Conservation (phyloP, 768 basidiomycete species). For the Royoungia palumana region DNA sequence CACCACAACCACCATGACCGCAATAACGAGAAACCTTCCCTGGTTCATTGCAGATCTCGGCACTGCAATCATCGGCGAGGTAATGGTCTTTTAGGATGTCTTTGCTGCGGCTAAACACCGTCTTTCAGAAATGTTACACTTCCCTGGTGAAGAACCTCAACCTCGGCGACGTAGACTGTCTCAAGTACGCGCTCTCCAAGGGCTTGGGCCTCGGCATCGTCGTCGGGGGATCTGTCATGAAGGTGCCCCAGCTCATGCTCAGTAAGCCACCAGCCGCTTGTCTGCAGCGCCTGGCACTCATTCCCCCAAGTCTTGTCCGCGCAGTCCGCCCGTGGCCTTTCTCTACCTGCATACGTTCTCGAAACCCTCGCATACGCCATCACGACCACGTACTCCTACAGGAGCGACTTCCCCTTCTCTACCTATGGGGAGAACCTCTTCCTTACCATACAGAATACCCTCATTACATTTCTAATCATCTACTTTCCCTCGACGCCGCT, state of each 20-base stretch:
- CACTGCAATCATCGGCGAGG: slow-evolving; percentile 78
- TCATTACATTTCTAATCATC: slow-evolving; percentile 88
- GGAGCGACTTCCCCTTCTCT: slow-evolving; percentile 88
- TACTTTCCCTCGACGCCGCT: slow-evolving; percentile 45
- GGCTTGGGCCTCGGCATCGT: slow-evolving; percentile 92
- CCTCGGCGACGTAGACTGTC: slow-evolving; percentile 70
- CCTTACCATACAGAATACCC: slow-evolving; percentile 81
- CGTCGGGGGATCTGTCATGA: slow-evolving; percentile 90
- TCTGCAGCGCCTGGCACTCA: not conserved
- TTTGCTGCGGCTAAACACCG: not conserved
- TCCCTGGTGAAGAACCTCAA: slow-evolving; percentile 86
- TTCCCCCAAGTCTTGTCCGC: slow-evolving; percentile 56
- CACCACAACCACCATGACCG: slow-evolving; percentile 50
- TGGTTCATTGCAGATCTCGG: slow-evolving; percentile 81
- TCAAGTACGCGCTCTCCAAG: slow-evolving; percentile 91
- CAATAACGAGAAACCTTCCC: slow-evolving; percentile 81
- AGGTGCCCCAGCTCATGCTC: slow-evolving; percentile 88
- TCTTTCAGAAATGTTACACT: slow-evolving; percentile 80
- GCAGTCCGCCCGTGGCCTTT: slow-evolving; percentile 82
- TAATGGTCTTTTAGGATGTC: slow-evolving; percentile 27
- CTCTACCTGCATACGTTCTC: slow-evolving; percentile 80
- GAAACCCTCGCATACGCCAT: slow-evolving; percentile 92
- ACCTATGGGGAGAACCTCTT: slow-evolving; percentile 98
- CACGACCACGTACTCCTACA: slow-evolving; percentile 80
- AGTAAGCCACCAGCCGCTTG: slow-evolving; percentile 44